phyloP scores from a whole-genome alignment of 106 monocot species.

The Platanthera guangdongensis region DNA sequence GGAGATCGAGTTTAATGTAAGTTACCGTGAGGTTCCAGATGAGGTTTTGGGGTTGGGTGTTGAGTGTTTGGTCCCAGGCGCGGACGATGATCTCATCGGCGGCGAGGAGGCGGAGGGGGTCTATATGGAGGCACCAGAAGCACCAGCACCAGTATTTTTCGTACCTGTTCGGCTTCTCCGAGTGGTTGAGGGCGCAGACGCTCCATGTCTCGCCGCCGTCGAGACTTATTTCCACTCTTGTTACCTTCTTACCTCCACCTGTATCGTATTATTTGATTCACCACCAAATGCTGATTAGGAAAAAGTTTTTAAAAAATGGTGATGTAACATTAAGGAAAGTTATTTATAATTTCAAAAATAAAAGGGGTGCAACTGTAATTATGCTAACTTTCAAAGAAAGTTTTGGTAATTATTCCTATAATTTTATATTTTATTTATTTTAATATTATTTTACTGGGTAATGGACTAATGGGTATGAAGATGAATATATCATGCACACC shows the following conservation, averaged over 20 bases:
- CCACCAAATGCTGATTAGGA: too few species aligned
- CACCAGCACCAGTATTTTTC: constrained; percentile 99
- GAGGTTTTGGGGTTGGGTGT: constrained; percentile 94
- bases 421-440: too few species aligned
- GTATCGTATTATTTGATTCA: background rate
- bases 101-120: constrained; percentile 51
- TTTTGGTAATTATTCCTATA: too few species aligned
- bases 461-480: too few species aligned
- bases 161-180: constrained; percentile 79
- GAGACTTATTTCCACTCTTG: constrained; percentile 89
- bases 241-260: constrained; percentile 95
- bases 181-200: constrained; percentile 53
- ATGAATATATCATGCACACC: too few species aligned
- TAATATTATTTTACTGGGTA: too few species aligned
- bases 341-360: too few species aligned
- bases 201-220: constrained; percentile 87
- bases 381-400: too few species aligned
- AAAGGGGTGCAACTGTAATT: too few species aligned
- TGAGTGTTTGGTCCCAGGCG: constrained; percentile 84
- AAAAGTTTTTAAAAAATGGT: too few species aligned
- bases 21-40: constrained; percentile 92
- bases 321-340: too few species aligned
- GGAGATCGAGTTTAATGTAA: background rate
- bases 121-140: constrained; percentile 82
- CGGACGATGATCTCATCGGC: constrained; percentile 83